Conservation (phyloP, 1,284 basidiomycete genomes). For the Gymnopus androsaceus region DNA sequence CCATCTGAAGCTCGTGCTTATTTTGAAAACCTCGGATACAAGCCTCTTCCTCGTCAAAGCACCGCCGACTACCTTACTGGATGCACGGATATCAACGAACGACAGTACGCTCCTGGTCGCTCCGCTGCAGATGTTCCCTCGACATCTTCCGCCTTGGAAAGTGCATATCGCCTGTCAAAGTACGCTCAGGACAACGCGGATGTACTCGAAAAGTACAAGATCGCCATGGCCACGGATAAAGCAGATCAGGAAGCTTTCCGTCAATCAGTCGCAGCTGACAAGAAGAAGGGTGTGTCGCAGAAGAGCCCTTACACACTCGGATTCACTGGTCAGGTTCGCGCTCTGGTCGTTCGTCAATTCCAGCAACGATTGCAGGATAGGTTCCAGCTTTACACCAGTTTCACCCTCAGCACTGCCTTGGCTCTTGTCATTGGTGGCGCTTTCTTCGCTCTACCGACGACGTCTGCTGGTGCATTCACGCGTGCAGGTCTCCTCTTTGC, state of each 20-base stretch:
- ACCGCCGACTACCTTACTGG: constrained; percentile 78
- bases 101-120: constrained; percentile 76
- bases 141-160: constrained; percentile 72
- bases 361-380: constrained; percentile 79
- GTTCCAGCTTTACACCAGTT: constrained; percentile 80
- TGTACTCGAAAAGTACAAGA: constrained; percentile 66
- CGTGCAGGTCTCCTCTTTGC: constrained; percentile 50
- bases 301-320: constrained; percentile 88
- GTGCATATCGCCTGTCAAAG: constrained; percentile 62
- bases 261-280: constrained; percentile 74
- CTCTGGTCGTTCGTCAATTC: constrained; percentile 77
- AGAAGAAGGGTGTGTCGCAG: constrained; percentile 81
- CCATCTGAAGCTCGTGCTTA: constrained; percentile 73
- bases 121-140: constrained; percentile 69
- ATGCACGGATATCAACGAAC: constrained; percentile 84
- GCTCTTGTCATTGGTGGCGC: constrained; percentile 79
- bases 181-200: constrained; percentile 50
- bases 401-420: constrained; percentile 57
- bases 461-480: constrained; percentile 83
- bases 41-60: constrained; percentile 72
- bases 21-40: constrained; percentile 80
- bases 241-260: constrained; percentile 76
- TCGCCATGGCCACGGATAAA: constrained; percentile 63
- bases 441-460: constrained; percentile 72
- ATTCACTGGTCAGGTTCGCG: constrained; percentile 73